Evolutionary conservation across 2,329 filamentous ascomycete genomes (phyloP).

Genomic region (Botrytis squamosa): DNA sequence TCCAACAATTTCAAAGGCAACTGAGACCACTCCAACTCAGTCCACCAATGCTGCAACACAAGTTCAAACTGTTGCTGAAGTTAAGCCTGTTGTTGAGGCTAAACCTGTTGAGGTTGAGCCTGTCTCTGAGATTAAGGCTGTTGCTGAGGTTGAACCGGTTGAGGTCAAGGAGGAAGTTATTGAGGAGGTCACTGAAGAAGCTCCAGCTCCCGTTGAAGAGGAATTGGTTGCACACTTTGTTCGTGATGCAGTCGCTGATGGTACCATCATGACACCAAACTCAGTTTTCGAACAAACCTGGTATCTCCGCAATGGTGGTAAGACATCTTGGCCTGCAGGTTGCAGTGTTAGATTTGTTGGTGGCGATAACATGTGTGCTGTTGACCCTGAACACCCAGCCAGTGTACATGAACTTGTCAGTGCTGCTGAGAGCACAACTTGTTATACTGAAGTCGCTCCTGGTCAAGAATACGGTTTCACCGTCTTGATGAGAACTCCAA

Average conservation of each 20-base stretch:
- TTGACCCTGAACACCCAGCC: conserved; percentile 77
- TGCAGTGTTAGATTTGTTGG: conserved; percentile 90
- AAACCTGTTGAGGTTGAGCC: conserved; percentile 38
- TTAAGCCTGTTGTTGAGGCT: conserved; percentile 61
- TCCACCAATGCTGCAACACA: conserved; percentile 55
- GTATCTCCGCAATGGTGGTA: conserved; percentile 84
- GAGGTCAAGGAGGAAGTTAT: conserved; percentile 25
- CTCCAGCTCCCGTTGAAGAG: conserved; percentile 35
- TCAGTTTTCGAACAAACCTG: conserved; percentile 85
- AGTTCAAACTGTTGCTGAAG: conserved; percentile 72
- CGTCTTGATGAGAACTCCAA: conserved; percentile 78
- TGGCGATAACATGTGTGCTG: conserved; percentile 93
- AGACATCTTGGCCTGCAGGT: conserved; percentile 77
- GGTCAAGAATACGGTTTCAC: conserved; percentile 79
- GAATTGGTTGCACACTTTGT: conserved; percentile 68
- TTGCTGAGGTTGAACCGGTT: conserved; percentile 35
- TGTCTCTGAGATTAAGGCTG: conserved; percentile 44
- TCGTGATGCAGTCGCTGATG: conserved; percentile 75
- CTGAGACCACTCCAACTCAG: conserved; percentile 49
- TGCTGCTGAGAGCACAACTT: conserved; percentile 79
- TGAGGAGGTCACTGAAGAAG: conserved; percentile 36
- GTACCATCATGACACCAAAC: conserved; percentile 67
- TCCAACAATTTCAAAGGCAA: conserved; percentile 48
- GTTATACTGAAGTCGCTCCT: conserved; percentile 65
- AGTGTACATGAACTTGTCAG: conserved; percentile 72